Evolutionary conservation across 768 basidiomycete species (phyloP), one percentile per base, ranked within the genome.

Genomic region (Hypholoma sublateritium): DNA sequence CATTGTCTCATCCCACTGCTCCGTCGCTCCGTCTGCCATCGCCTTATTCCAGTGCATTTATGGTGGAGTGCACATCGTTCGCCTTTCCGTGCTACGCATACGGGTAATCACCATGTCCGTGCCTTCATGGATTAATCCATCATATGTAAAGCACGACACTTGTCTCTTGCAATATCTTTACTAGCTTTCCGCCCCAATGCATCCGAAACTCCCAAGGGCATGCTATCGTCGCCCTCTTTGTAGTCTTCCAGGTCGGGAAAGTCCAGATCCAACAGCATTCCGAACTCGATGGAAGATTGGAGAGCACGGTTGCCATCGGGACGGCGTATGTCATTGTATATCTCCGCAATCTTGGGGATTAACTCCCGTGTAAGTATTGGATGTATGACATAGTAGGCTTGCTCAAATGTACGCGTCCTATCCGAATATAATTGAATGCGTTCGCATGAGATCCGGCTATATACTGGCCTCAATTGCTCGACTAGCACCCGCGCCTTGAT

Each of bases 401-500:
- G 39, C 51, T 3, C 41, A 21, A 12, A 52, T 53, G 19, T 53
- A 53, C 8, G 41, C 52, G 11, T 53, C 52, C 52, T 53, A 22
- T 11, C 5, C 2, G 16, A 13, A 0, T 7, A 42, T 16, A 11
- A 16, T 13, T 42, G 24, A 13, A 13, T n/a, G n/a, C 7, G 13
- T 17, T 12, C 6, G 19, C 14, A 11, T 21, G 6, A 39, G 36
- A n/a, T 41, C 12, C n/a, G 9, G 3, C 1, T 25, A 2, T 5
- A 47, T 4, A 42, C 41, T 12, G 25, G 42, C 51, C 25, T 52
- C 51, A 11, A 52, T 52, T 14, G 51, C 51, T n/a, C 28, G 39
- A 35, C 52, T 53, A 12, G 52, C 52, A 1, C 52, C 52, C 14
- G 52, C 41, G 11, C 52, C 52, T 35, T 53, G 52, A 53, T 53